Evolutionary conservation across 2,329 filamentous ascomycete genomes (phyloP).

Genomic region (Talaromyces sp.): DNA sequence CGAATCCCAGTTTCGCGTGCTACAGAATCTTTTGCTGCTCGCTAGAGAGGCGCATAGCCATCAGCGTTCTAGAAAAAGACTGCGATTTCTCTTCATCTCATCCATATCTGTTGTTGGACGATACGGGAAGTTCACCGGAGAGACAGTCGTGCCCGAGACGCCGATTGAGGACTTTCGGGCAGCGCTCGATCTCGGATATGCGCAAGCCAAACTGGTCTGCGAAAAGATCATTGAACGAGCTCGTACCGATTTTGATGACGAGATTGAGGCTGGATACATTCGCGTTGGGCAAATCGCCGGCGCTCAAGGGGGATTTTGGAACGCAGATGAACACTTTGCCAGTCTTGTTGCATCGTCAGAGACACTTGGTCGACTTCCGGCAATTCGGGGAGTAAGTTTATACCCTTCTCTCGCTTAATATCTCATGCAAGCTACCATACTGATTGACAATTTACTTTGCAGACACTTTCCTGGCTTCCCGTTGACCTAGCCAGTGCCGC

Average conservation of each 20-base stretch:
- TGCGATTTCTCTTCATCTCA: constrained; percentile 16
- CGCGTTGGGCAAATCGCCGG: constrained; percentile 33
- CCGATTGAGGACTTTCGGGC: constrained; percentile 17
- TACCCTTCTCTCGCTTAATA: neutral
- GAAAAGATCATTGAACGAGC: constrained; percentile 29
- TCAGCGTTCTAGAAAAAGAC: neutral
- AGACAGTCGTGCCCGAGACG: constrained; percentile 18
- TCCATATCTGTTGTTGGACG: constrained; percentile 13
- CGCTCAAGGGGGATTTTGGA: constrained; percentile 35
- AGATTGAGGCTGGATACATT: constrained; percentile 20
- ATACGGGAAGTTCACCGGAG: constrained; percentile 13
- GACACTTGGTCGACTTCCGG: constrained; percentile 38
- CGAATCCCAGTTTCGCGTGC: constrained; percentile 10
- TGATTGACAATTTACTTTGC: neutral
- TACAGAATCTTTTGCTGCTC: constrained; percentile 12
- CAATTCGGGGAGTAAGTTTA: constrained; percentile 31
- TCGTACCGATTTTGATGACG: constrained; percentile 21
- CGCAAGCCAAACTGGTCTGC: constrained; percentile 30
- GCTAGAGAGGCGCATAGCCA: neutral
- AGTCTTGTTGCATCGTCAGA: constrained; percentile 42
- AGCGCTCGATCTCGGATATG: constrained; percentile 26
- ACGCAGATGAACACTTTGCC: constrained; percentile 43
- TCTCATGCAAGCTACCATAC: too few relatives aligned
- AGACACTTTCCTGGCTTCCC: constrained; percentile 44
- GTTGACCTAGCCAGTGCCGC: constrained; percentile 42